These are phyloP conservation scores for Fusarium poae DNA, from an alignment of 2,329 filamentous ascomycete genomes.

Conservation along the genomic window DNA sequence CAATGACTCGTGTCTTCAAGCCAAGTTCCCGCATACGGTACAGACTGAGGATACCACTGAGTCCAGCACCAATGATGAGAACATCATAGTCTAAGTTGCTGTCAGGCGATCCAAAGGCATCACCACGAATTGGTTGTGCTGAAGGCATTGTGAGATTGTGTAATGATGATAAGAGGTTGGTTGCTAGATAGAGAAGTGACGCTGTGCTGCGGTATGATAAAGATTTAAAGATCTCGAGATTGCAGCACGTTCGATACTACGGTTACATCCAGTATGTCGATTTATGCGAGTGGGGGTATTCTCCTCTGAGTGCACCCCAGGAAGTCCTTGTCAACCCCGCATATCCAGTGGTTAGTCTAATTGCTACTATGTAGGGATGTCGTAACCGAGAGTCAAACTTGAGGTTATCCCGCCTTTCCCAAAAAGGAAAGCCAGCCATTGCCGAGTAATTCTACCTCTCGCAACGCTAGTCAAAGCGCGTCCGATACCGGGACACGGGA, in stretches of 20 bases:
- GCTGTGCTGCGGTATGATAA: background rate
- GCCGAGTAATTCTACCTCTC: background rate
- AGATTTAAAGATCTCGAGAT: background rate
- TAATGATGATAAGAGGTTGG: background rate
- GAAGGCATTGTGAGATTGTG: conserved; percentile 28
- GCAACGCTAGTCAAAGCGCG: background rate
- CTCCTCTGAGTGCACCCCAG: background rate
- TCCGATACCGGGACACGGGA: background rate
- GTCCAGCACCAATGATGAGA: conserved; percentile 41
- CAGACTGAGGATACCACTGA: conserved; percentile 58
- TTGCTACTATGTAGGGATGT: no score
- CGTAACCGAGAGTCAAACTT: background rate
- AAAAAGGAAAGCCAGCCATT: background rate
- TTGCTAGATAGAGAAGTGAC: background rate
- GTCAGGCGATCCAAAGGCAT: conserved; percentile 18
- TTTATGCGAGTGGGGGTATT: background rate
- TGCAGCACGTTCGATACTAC: background rate
- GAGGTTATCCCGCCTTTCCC: background rate
- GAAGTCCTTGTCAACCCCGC: background rate
- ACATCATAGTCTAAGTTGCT: conserved; percentile 40
- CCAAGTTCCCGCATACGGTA: conserved; percentile 57
- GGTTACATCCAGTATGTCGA: background rate
- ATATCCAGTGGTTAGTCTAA: background rate
- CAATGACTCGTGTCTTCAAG: conserved; percentile 54
- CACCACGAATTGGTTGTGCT: conserved; percentile 12